Evolutionary conservation across 2,329 filamentous ascomycete species (phyloP).

Genomic region (Bretziella fagacearum): DNA sequence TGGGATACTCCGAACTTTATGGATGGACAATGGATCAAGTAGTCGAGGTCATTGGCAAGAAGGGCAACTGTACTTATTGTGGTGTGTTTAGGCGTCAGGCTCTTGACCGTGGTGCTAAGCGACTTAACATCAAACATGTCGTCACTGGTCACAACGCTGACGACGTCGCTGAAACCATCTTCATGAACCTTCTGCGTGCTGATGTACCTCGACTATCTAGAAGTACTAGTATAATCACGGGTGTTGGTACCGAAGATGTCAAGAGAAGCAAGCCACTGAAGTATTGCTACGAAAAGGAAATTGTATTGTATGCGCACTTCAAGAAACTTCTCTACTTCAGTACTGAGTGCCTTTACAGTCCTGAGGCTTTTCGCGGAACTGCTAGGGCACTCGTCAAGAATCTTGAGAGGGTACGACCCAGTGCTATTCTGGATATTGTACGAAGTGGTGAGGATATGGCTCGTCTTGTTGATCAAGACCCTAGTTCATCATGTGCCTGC

Average conservation of each 20-base stretch:
- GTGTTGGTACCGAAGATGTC: slow-evolving; percentile 62
- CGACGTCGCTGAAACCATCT: slow-evolving; percentile 87
- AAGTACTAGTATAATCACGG: slow-evolving; percentile 80
- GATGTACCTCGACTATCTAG: slow-evolving; percentile 75
- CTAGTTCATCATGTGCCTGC: neutral
- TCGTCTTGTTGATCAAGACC: slow-evolving; percentile 39
- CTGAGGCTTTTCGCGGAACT: slow-evolving; percentile 87
- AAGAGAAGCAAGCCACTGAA: slow-evolving; percentile 94
- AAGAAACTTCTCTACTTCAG: slow-evolving; percentile 96
- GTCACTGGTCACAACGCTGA: slow-evolving; percentile 97
- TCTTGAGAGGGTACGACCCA: slow-evolving; percentile 79
- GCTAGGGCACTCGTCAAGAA: slow-evolving; percentile 89
- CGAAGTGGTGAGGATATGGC: slow-evolving; percentile 94
- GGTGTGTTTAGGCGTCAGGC: slow-evolving; percentile 92
- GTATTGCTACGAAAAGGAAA: slow-evolving; percentile 98
- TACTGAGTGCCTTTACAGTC: slow-evolving; percentile 96
- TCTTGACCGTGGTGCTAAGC: slow-evolving; percentile 76
- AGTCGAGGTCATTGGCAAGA: slow-evolving; percentile 89
- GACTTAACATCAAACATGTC: slow-evolving; percentile 76
- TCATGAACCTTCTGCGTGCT: slow-evolving; percentile 90
- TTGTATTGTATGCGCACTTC: slow-evolving; percentile 92
- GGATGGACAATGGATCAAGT: slow-evolving; percentile 99
- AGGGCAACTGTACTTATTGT: slow-evolving; percentile 97
- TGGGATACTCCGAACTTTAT: slow-evolving; percentile 86
- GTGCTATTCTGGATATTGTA: slow-evolving; percentile 88